Evolutionary conservation across 805 yeast genomes (phyloP).

Genomic region (Zygotorulaspora chibaensis): DNA sequence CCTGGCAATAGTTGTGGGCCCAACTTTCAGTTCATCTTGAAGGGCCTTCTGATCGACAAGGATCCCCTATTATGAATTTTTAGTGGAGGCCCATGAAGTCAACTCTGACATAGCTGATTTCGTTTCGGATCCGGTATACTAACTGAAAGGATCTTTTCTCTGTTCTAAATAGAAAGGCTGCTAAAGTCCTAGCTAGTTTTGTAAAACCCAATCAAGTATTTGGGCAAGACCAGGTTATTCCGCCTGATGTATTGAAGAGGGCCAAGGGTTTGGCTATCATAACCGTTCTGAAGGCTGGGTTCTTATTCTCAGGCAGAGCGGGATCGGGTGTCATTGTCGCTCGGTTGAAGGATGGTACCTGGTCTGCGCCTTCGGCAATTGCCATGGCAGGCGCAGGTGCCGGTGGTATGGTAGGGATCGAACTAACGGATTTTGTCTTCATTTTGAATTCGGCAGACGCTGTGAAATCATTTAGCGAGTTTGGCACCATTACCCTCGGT

Average conservation of each 20-base stretch:
- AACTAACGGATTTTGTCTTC: slow-evolving; percentile 91
- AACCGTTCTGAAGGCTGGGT: slow-evolving; percentile 96
- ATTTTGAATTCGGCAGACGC: slow-evolving; percentile 84
- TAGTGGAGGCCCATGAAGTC: background rate
- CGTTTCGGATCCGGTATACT: background rate
- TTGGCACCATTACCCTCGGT: slow-evolving; percentile 91
- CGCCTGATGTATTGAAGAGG: slow-evolving; percentile 77
- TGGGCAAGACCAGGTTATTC: slow-evolving; percentile 85
- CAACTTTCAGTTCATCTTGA: background rate
- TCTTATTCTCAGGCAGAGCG: slow-evolving; percentile 92
- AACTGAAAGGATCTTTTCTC: background rate
- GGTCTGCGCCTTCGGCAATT: slow-evolving; percentile 98
- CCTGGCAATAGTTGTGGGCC: background rate
- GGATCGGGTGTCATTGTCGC: slow-evolving; percentile 97
- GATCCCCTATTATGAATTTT: background rate
- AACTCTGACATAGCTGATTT: background rate
- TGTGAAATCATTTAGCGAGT: slow-evolving; percentile 88
- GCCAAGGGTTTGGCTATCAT: slow-evolving; percentile 91
- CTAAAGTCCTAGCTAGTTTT: slow-evolving; percentile 82
- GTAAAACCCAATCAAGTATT: slow-evolving; percentile 91
- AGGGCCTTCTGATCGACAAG: background rate
- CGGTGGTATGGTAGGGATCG: slow-evolving; percentile 97
- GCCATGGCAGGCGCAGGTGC: slow-evolving; percentile 98
- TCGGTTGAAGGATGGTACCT: slow-evolving; percentile 85
- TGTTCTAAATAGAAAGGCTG: slow-evolving; percentile 64